Conservation (phyloP, 192 early-diverging fungal genomes). For the Pilobolus umbonatus region DNA sequence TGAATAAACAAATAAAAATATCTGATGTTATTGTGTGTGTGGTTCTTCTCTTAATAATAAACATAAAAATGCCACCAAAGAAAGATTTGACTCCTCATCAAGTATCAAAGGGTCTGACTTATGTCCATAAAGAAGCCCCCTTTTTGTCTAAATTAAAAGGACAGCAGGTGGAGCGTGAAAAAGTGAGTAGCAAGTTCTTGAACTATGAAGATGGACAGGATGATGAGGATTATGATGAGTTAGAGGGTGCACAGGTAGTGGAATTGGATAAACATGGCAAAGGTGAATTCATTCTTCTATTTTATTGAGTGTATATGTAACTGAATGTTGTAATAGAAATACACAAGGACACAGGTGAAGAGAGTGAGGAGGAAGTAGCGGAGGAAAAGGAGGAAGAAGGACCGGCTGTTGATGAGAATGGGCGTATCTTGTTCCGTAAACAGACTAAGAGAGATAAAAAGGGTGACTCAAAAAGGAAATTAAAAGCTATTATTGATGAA, state of each 20-base stretch:
- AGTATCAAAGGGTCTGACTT: conserved; percentile 23
- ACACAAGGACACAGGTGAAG: conserved; percentile 18
- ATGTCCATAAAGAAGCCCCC: conserved; percentile 35
- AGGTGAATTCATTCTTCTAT: conserved; percentile 10
- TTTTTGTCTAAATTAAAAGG: conserved; percentile 27
- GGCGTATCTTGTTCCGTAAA: conserved; percentile 21
- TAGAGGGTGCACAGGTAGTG: conserved; percentile 34
- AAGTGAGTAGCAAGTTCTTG: conserved; percentile 23
- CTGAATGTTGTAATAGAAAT: not conserved
- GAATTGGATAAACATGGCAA: conserved; percentile 19
- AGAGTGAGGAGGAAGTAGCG: conserved; percentile 11
- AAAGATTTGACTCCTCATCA: conserved; percentile 32
- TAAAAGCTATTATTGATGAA: conserved; percentile 8
- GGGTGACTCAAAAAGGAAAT: conserved; percentile 6
- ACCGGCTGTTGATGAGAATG: conserved; percentile 26
- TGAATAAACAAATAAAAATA: too few species aligned
- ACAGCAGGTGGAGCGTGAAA: conserved; percentile 4
- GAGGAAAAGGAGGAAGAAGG: conserved; percentile 7
- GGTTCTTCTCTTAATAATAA: not conserved
- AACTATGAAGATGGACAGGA: conserved; percentile 27
- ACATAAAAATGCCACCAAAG: not conserved
- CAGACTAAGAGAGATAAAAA: conserved; percentile 16
- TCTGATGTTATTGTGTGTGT: too few species aligned
- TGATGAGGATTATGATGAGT: conserved; percentile 34
- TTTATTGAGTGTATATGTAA: not conserved